A percentile compares a stretch with the other conserved stretches of the same genome.
Evolutionary conservation across 495 filamentous ascomycete species (phyloP).

Genomic region (Penicillium steckii): DNA sequence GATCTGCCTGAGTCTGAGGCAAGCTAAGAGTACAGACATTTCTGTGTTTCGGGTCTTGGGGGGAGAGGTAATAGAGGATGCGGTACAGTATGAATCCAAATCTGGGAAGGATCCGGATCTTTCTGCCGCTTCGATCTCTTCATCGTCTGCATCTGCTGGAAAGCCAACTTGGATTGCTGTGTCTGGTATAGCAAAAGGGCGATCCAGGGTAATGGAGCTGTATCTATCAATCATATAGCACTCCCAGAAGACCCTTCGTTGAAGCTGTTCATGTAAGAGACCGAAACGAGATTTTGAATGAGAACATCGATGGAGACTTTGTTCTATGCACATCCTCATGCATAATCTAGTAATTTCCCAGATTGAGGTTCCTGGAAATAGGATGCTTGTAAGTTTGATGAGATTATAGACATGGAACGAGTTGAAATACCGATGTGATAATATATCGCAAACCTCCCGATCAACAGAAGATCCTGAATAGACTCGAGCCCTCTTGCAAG

Average conservation of each 20-base stretch:
- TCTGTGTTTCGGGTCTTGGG: constrained; percentile 12
- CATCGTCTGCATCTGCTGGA: constrained; percentile 28
- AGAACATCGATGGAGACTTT: constrained; percentile 21
- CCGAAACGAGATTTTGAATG: background rate
- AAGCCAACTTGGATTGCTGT: constrained; percentile 21
- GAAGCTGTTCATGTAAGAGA: constrained; percentile 24
- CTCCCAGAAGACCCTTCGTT: constrained; percentile 30
- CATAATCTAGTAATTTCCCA: constrained; percentile 27
- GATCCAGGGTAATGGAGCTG: constrained; percentile 28
- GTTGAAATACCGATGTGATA: constrained; percentile 23
- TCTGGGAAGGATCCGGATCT: constrained; percentile 16
- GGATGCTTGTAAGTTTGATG: background rate
- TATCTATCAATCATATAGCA: constrained; percentile 33
- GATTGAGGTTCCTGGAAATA: constrained; percentile 22
- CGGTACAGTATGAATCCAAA: constrained; percentile 14
- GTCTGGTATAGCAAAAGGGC: constrained; percentile 24
- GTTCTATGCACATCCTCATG: constrained; percentile 30
- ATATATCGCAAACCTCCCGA: constrained; percentile 30
- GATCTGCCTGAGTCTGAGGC: constrained; percentile 24
- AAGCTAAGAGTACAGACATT: constrained; percentile 25
- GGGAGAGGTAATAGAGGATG: constrained; percentile 1
- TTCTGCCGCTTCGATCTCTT: constrained; percentile 28
- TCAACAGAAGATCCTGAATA: constrained; percentile 28
- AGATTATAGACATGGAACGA: background rate
- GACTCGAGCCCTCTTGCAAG: constrained; percentile 24